phyloP scores from a whole-genome alignment of 2,329 filamentous ascomycete species.

The Phaeophleospora eucalypticola region DNA sequence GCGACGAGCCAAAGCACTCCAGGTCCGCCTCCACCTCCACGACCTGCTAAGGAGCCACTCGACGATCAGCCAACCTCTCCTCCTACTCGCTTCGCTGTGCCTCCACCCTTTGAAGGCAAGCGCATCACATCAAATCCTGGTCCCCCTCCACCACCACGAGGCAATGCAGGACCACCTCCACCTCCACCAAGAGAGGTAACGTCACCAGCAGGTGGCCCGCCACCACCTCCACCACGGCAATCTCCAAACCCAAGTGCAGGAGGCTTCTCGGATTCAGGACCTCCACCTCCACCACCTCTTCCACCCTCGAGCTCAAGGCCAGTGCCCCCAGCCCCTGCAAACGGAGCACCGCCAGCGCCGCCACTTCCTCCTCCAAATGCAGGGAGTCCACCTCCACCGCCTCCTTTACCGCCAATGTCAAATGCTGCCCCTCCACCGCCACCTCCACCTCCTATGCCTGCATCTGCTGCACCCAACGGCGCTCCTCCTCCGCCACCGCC shows the following conservation, averaged over 20 bases:
- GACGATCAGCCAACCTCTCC: slow-evolving; percentile 49
- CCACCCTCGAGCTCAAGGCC: slow-evolving; percentile 30
- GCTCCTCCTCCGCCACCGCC: slow-evolving; percentile 44
- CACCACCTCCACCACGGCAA: slow-evolving; percentile 54
- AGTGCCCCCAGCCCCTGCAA: slow-evolving; percentile 25
- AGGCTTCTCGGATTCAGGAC: slow-evolving; percentile 33
- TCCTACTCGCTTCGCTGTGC: slow-evolving; percentile 66
- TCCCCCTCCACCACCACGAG: slow-evolving; percentile 43
- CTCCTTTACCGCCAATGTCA: slow-evolving; percentile 36
- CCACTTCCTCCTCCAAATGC: slow-evolving; percentile 40
- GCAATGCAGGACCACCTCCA: slow-evolving; percentile 54
- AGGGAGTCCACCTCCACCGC: slow-evolving; percentile 37
- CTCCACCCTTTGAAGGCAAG: slow-evolving; percentile 71
- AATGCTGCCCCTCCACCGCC: slow-evolving; percentile 33
- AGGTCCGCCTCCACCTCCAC: slow-evolving; percentile 38
- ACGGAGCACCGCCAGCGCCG: slow-evolving; percentile 39
- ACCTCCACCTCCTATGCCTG: slow-evolving; percentile 38
- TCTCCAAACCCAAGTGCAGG: slow-evolving; percentile 50
- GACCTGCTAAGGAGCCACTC: slow-evolving; percentile 51
- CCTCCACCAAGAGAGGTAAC: slow-evolving; percentile 41
- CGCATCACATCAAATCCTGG: slow-evolving; percentile 60
- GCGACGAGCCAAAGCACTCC: slow-evolving; percentile 28
- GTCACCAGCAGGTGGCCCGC: slow-evolving; percentile 33
- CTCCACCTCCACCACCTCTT: slow-evolving; percentile 33
- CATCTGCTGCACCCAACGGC: slow-evolving; percentile 28